Base-by-base conservation (phyloP, 108 stramenopile species). In the Hondaea fermentalgiana region DNA sequence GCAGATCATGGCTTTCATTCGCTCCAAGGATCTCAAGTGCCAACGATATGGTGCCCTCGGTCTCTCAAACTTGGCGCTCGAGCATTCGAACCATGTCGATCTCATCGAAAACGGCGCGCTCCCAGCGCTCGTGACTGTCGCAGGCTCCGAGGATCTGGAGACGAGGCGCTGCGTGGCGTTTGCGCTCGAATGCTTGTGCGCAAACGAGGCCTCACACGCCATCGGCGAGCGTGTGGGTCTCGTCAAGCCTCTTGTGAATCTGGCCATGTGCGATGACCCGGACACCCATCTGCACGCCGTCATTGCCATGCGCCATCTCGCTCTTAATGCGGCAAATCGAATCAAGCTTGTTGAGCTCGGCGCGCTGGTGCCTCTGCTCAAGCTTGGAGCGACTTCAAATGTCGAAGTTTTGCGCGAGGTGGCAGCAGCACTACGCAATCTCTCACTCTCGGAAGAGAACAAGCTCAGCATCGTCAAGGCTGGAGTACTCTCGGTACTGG, bases 161-260 rank as follows among this genome's bases (percentile, higher is more conserved):
- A 94, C 96, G 23, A 89, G 94, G 16, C 93, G 96, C 21, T 94
- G 94, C 71, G 91, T 88, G 29, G 92, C 96, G 3, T 95, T 95
- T 69, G 93, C 92, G 47, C 91, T 95, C 25, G 91, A 93, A 89
- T 94, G 94, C 92, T 59, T 95, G 58, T 90, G 92, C 44, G 71
- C 88, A 55, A 88, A 91, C 60, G 91, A 95, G 76, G 89, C 88
- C 14, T 95, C 95, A 60, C 96, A 96, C 91, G 60, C 90, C 16
- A 88, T 92, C 47, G 90, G 94, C 57, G 96, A 96, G 89, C 87
- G 92, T 10, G 72, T 95, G 51, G 95, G 95, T 28, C 92, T 94
- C n/a, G 57, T 95, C 59, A 89, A 93, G 29, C 92, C 94, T 5
- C 90, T 95, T 5, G 91, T 94, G 14, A 45, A 25, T 5, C 90